These are phyloP conservation scores for Aquilaria yunnanensis DNA, from an alignment of 345 rosid species.

Conservation along the genomic window DNA sequence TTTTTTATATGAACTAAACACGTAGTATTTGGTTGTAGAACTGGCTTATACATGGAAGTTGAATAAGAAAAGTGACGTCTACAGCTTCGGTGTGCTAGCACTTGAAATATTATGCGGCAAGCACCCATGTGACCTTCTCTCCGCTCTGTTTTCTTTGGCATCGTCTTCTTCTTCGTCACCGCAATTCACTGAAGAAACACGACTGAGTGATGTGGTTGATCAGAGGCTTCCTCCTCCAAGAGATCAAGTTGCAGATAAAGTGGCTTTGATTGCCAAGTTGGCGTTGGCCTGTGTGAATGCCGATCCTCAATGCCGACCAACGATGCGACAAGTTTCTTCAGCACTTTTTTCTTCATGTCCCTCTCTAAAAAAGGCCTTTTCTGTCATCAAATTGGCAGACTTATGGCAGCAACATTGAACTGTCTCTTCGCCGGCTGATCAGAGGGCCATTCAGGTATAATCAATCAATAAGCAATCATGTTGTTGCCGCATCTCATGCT, in stretches of 20 bases:
- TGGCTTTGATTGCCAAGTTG: not conserved
- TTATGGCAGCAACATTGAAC: no score
- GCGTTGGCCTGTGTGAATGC: conserved; percentile 5
- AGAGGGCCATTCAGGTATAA: no score
- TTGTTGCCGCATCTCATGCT: no score
- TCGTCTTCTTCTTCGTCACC: not conserved
- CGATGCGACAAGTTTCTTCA: conserved; percentile 6
- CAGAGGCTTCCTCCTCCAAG: conserved; percentile 3
- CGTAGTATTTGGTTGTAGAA: not conserved
- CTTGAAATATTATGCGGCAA: conserved; percentile 15
- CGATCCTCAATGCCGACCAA: conserved; percentile 8
- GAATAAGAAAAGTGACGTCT: conserved; percentile 13
- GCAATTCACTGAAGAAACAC: not conserved
- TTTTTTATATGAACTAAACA: no score
- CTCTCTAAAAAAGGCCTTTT: no score
- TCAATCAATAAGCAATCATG: no score
- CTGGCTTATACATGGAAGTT: conserved; percentile 4
- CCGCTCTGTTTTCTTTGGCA: not conserved
- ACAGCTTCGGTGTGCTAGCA: conserved; percentile 17
- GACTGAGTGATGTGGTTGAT: conserved; percentile 4
- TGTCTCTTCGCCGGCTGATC: no score
- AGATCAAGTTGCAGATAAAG: not conserved
- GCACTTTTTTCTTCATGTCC: not conserved
- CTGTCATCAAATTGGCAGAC: no score
- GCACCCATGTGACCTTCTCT: conserved; percentile 16